These are phyloP conservation scores for Trametes cubensis DNA, from an alignment of 768 basidiomycete genomes.

Conservation along the genomic window DNA sequence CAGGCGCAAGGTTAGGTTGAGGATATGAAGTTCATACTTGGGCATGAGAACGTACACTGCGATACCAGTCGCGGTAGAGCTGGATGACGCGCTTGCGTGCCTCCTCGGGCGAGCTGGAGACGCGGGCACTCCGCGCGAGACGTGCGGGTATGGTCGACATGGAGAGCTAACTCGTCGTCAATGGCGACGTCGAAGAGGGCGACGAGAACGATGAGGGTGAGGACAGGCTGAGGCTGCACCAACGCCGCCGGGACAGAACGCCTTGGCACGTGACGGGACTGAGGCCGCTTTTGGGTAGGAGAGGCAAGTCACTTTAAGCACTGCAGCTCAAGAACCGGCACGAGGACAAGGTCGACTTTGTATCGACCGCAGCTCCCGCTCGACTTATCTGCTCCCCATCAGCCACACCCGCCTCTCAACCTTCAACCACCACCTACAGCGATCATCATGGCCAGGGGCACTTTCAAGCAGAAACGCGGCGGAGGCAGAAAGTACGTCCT, in stretches of 20 bases:
- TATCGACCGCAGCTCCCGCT: not conserved
- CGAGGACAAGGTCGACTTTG: not conserved
- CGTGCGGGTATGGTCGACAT: slow-evolving; percentile 91
- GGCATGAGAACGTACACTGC: slow-evolving; percentile 64
- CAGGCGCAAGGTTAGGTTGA: slow-evolving; percentile 7
- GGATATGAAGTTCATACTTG: not conserved
- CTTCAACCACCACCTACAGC: not conserved
- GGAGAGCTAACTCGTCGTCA: slow-evolving; percentile 10
- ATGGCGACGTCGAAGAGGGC: not conserved
- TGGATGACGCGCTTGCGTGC: slow-evolving; percentile 70
- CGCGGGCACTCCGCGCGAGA: slow-evolving; percentile 69
- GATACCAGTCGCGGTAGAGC: slow-evolving; percentile 93
- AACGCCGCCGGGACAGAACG: slow-evolving; percentile 13
- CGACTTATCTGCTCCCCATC: slow-evolving; percentile 1
- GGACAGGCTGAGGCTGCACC: not conserved
- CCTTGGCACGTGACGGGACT: slow-evolving; percentile 4
- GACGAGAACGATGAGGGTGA: not conserved
- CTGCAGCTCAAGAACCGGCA: not conserved
- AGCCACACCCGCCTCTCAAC: not conserved
- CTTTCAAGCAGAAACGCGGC: slow-evolving; percentile 85
- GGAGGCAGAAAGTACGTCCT: slow-evolving; percentile 64
- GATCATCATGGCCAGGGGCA: slow-evolving; percentile 52
- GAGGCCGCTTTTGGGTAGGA: not conserved
- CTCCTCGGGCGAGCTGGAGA: slow-evolving; percentile 59
- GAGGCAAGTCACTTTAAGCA: no score